phyloP scores from a whole-genome alignment of 495 filamentous ascomycete species.

The Hapsidospora chrysogenum region DNA sequence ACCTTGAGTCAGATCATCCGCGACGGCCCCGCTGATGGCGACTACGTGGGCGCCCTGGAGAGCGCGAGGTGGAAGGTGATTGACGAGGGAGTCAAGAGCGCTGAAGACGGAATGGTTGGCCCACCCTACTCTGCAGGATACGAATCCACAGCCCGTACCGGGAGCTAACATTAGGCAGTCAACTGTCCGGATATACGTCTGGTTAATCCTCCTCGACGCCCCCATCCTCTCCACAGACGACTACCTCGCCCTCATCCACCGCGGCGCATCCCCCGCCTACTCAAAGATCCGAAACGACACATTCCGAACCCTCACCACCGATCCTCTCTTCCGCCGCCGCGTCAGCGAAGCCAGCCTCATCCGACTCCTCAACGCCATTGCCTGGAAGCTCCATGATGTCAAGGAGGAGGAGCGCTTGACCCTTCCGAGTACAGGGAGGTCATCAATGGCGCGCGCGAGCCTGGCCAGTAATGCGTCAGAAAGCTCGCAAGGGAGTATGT shows the following conservation, averaged over 20 bases:
- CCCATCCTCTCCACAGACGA: conserved; percentile 67
- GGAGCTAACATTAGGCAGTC: no score
- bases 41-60: conserved; percentile 48
- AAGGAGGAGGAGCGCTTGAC: conserved; percentile 28
- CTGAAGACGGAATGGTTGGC: conserved; percentile 79
- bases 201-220: conserved; percentile 80
- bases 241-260: conserved; percentile 81
- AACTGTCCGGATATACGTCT: conserved; percentile 84
- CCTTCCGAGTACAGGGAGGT: conserved; percentile 12
- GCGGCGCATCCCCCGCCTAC: conserved; percentile 84
- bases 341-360: conserved; percentile 93
- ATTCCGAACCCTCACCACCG: conserved; percentile 87
- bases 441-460: neutral
- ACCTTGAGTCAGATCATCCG: conserved; percentile 50
- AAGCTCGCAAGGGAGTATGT: conserved; percentile 1
- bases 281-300: conserved; percentile 97
- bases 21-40: conserved; percentile 55
- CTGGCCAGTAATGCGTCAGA: neutral
- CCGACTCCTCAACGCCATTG: conserved; percentile 87
- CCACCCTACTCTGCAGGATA: neutral
- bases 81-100: conserved; percentile 61
- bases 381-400: conserved; percentile 81
- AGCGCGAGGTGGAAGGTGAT: conserved; percentile 63
- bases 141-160: conserved; percentile 1
- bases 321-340: conserved; percentile 85